These are phyloP conservation scores for Sungouiozyma ichnusensis DNA, from an alignment of 805 yeast genomes.

Conservation along the genomic window DNA sequence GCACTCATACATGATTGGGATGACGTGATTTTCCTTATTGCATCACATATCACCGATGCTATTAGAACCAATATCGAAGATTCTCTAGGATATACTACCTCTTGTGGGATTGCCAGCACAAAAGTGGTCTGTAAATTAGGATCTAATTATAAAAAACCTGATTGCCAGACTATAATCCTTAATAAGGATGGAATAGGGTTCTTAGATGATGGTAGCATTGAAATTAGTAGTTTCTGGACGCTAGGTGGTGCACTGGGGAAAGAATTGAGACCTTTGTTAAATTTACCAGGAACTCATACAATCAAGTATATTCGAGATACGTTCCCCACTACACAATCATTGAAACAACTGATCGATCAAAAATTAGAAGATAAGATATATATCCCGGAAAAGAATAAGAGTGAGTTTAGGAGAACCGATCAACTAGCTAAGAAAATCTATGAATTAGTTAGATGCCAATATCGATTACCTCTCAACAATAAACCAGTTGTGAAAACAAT, in stretches of 20 bases:
- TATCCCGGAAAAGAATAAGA: slow-evolving; percentile 2
- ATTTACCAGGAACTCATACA: slow-evolving; percentile 38
- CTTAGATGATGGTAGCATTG: slow-evolving; percentile 40
- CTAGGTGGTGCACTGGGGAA: slow-evolving; percentile 87
- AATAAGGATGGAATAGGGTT: slow-evolving; percentile 41
- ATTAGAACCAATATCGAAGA: slow-evolving; percentile 44
- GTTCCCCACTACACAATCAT: slow-evolving; percentile 33
- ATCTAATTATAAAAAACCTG: slow-evolving; percentile 76
- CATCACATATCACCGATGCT: slow-evolving; percentile 45
- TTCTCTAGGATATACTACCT: slow-evolving; percentile 70
- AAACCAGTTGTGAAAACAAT: slow-evolving; percentile 67
- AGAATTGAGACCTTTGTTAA: slow-evolving; percentile 38
- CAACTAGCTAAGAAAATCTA: slow-evolving; percentile 45
- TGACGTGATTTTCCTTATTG: slow-evolving; percentile 60
- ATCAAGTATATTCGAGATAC: slow-evolving; percentile 43
- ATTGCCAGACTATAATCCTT: slow-evolving; percentile 68
- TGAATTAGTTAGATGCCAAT: slow-evolving; percentile 55
- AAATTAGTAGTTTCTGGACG: slow-evolving; percentile 72
- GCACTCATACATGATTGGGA: slow-evolving; percentile 56
- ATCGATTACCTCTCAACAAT: slow-evolving; percentile 42
- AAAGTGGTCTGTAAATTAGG: slow-evolving; percentile 80
- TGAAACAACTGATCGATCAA: slow-evolving; percentile 12
- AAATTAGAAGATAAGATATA: slow-evolving; percentile 5
- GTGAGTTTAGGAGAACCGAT: slow-evolving; percentile 32
- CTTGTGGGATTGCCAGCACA: slow-evolving; percentile 75